Evolutionary conservation across 2,329 filamentous ascomycete genomes (phyloP), one percentile per base, ranked within the genome.

Genomic region (Fusarium buxicola): DNA sequence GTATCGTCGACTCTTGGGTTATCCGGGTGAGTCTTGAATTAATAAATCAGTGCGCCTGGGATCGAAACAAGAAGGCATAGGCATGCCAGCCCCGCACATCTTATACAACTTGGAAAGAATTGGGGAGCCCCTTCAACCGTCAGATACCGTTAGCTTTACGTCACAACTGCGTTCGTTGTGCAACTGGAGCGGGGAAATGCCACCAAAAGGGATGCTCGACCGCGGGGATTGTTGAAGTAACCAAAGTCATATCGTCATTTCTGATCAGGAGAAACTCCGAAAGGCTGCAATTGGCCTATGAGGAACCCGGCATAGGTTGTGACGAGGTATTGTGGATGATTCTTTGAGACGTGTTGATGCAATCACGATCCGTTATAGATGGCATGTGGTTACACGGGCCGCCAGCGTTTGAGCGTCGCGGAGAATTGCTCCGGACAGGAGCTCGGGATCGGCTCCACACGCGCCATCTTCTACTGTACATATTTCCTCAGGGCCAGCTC

Each of bases 91-190:
- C 4, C 11, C 3, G 15, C 11, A 3, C 8, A 25, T 54, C 28
- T 59, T 60, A 34, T 60, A 48, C 12, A 5, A 8, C 8, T 47
- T 10, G 15, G 10, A 2, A 28, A 8, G 24, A n/a, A 7, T 11
- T 16, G 16, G 30, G 30, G 8, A 25, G 12, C 9, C 18, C 39
- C 39, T 18, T 8, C 34, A 31, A 4, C n/a, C n/a, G n/a, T n/a
- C n/a, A n/a, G n/a, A 39, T 39, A 6, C 13, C 56, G 47, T 63
- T 53, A 8, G 4, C 1, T 63, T 68, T 67, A 71, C 69, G 69
- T 71, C 69, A 71, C 59, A 40, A 16, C 39, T 27, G 52, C 41
- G 51, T 55, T 45, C 38, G 24, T 32, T 30, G 31, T 53, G 35
- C 9, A 28, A 12, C 8, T 8, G n/a, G 45, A 36, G 49, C 47